Percentiles rank a stretch among this genome's conserved stretches.
phyloP scores from a whole-genome alignment of 768 basidiomycete genomes.

The Collybia nuda region DNA sequence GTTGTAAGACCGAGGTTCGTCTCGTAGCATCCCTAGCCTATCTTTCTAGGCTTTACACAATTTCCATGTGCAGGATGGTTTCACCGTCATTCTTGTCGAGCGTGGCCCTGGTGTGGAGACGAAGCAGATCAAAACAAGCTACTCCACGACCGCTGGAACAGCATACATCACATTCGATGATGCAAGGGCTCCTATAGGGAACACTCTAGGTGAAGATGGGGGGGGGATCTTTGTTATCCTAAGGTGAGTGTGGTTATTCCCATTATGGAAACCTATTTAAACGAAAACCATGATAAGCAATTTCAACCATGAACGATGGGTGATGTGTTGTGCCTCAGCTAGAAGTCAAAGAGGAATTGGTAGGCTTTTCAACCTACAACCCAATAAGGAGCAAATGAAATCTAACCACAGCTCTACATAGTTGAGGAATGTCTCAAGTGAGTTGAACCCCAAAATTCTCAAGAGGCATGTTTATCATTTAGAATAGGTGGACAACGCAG shows the following conservation, averaged over 20 bases:
- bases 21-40: background rate
- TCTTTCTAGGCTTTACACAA: constrained; percentile 44
- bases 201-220: constrained; percentile 62
- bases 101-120: constrained; percentile 62
- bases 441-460: constrained; percentile 10
- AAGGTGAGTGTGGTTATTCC: constrained; percentile 16
- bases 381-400: background rate
- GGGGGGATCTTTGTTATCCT: constrained; percentile 32
- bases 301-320: constrained; percentile 96
- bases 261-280: background rate
- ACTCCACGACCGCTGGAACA: constrained; percentile 87
- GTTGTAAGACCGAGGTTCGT: constrained; percentile 60
- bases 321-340: constrained; percentile 45
- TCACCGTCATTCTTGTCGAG: constrained; percentile 31
- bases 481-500: constrained; percentile 75
- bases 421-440: constrained; percentile 86
- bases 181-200: constrained; percentile 83
- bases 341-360: constrained; percentile 18
- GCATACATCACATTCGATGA: constrained; percentile 82
- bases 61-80: constrained; percentile 48
- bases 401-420: constrained; percentile 16
- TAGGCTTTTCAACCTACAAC: constrained; percentile 3
- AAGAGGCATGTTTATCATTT: background rate
- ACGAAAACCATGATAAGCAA: constrained; percentile 52
- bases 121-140: constrained; percentile 66